Evolutionary conservation across 2,329 filamentous ascomycete genomes (phyloP), one percentile per base, ranked within the genome.

Genomic region (Colletotrichum camelliae): DNA sequence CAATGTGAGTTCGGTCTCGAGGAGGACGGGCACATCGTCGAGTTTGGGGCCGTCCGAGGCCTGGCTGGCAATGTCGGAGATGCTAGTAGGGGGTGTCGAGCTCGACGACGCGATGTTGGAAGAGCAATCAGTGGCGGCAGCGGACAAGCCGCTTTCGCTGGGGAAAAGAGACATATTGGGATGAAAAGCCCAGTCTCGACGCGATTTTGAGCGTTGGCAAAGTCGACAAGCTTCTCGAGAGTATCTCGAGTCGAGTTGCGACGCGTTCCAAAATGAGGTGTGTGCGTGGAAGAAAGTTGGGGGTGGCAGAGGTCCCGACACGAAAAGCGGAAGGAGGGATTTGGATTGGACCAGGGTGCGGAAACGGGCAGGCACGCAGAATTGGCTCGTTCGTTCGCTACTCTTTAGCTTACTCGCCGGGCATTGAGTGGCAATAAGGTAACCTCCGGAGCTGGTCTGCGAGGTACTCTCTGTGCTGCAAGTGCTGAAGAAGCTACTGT

Each of bases 41-140:
- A 84, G 83, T 77, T 86, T 86, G 39, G 84, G 82, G 39, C 82
- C 77, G 67, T 85, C 84, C 55, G 89, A 90, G 70, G 87, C 86
- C 72, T 92, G 85, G 84, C 92, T 93, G 75, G 87, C 88, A 79
- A 87, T 88, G 82, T 94, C 93, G 80, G 89, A 90, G 78, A 93
- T 86, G 79, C 91, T 94, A 65, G 93, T 94, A 29, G 92, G 91
- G 62, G 93, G 93, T 73, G 93, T 94, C 24, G 91, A 93, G 79
- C 87, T 89, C 31, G 88, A 85, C 66, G 90, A 91, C 86, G 89
- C 89, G 87, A 89, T 85, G 79, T 90, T 84, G 80, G 86, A 88
- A 67, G 87, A 88, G 60, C 83, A 83, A 75, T 88, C 87, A 70
- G 83, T 82, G 70, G 83, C 80, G 57, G 77, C 67, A 39, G 74